Evolutionary conservation across 352 stramenopile genomes (phyloP).

Genomic region (Globisporangium megalacanthum): DNA sequence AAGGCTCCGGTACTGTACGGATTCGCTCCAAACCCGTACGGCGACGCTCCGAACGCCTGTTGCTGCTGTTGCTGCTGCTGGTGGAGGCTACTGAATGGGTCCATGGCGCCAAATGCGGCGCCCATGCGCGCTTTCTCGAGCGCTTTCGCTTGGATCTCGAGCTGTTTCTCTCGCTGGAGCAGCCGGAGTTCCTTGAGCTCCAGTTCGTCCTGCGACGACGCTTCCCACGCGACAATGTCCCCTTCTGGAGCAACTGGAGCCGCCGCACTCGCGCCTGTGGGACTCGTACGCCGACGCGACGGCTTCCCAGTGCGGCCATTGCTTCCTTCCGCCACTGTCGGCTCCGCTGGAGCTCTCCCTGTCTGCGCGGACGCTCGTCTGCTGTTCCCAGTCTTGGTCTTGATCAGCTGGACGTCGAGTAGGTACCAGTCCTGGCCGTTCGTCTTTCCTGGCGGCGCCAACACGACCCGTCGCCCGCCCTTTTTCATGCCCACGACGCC

Average conservation of each 20-base stretch:
- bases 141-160: slow-evolving; percentile 42
- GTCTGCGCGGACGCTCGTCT: slow-evolving; percentile 16
- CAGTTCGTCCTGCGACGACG: slow-evolving; percentile 41
- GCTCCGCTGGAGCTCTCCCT: slow-evolving; percentile 5
- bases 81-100: slow-evolving; percentile 21
- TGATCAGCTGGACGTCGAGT: slow-evolving; percentile 68
- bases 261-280: slow-evolving; percentile 13
- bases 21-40: slow-evolving; percentile 7
- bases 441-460: slow-evolving; percentile 77
- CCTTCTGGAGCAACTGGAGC: slow-evolving; percentile 13
- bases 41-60: no score
- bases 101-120: slow-evolving; percentile 11
- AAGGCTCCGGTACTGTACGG: slow-evolving; percentile 6
- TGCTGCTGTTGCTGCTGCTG: slow-evolving; percentile 8
- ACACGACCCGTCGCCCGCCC: slow-evolving; percentile 80
- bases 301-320: slow-evolving; percentile 19
- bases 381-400: slow-evolving; percentile 49
- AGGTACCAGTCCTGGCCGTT: slow-evolving; percentile 82
- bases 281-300: slow-evolving; percentile 28
- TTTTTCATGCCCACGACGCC: slow-evolving; percentile 88
- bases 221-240: slow-evolving; percentile 48
- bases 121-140: slow-evolving; percentile 26
- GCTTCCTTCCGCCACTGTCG: slow-evolving; percentile 2
- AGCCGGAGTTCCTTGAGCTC: slow-evolving; percentile 51
- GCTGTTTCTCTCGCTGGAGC: slow-evolving; percentile 42